Conservation (phyloP, 768 basidiomycete genomes). For the Suillus sp. region DNA sequence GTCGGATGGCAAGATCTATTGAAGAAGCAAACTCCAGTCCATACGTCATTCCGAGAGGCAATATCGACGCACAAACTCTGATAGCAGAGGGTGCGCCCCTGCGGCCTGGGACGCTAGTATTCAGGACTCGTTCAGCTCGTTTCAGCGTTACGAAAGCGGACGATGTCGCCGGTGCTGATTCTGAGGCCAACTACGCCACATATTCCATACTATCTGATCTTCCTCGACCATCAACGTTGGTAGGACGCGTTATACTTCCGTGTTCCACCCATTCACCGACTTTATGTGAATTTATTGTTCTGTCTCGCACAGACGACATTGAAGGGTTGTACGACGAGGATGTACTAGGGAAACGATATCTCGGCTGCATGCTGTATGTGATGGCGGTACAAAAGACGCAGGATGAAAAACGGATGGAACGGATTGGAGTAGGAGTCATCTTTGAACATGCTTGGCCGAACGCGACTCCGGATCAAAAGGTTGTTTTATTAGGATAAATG, state of each 20-base stretch:
- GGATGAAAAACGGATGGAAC: constrained; percentile 18
- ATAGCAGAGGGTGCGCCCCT: constrained; percentile 6
- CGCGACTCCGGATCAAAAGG: neutral
- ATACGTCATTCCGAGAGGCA: constrained; percentile 13
- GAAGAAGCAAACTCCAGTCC: neutral
- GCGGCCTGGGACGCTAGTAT: constrained; percentile 27
- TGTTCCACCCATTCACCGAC: constrained; percentile 13
- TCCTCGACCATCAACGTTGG: constrained; percentile 1
- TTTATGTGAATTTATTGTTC: constrained; percentile 23
- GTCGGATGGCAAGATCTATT: neutral
- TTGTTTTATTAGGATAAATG: neutral
- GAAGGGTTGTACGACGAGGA: constrained; percentile 19
- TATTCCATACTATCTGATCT: constrained; percentile 18
- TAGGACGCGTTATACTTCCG: constrained; percentile 24
- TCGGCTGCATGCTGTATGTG: constrained; percentile 24
- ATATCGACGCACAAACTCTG: neutral
- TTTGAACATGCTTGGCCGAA: constrained; percentile 23
- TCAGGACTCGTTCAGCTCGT: constrained; percentile 21
- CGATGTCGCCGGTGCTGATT: neutral
- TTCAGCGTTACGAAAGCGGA: constrained; percentile 16
- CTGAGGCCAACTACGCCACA: constrained; percentile 3
- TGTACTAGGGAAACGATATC: constrained; percentile 16
- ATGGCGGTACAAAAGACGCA: constrained; percentile 20
- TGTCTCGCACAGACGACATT: constrained; percentile 18
- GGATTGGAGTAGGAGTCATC: constrained; percentile 25